Conservation (phyloP, 1,139 yeast genomes). For the Hansenula sp. region DNA sequence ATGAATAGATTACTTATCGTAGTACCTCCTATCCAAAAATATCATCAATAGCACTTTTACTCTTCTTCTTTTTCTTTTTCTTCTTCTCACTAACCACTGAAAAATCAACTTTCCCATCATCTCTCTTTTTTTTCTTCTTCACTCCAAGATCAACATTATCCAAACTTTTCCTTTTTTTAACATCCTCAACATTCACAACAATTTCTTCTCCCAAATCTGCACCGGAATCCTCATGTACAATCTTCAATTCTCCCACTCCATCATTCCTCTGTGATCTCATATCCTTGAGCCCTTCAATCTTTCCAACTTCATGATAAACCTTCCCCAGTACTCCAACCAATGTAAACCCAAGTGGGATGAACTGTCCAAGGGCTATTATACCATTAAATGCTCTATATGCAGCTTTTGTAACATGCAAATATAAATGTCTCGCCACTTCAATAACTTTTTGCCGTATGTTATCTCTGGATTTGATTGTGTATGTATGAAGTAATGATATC, state of each 20-base stretch:
- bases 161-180: slow-evolving; percentile 3
- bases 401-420: slow-evolving; percentile 37
- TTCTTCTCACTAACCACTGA: slow-evolving; percentile 15
- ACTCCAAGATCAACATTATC: not conserved
- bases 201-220: slow-evolving; percentile 24
- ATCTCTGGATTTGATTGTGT: slow-evolving; percentile 5
- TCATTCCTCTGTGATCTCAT: slow-evolving; percentile 2
- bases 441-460: slow-evolving; percentile 16
- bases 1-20: not conserved
- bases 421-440: slow-evolving; percentile 32
- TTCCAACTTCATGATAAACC: slow-evolving; percentile 27
- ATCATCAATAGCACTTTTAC: slow-evolving; percentile 50
- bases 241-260: slow-evolving; percentile 18
- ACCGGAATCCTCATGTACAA: slow-evolving; percentile 3
- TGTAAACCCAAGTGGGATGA: slow-evolving; percentile 67
- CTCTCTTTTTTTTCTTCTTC: slow-evolving; percentile 7
- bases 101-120: slow-evolving; percentile 18
- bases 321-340: slow-evolving; percentile 55
- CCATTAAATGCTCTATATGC: slow-evolving; percentile 64
- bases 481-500: slow-evolving; percentile 20
- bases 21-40: slow-evolving; percentile 43
- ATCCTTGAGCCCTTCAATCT: slow-evolving; percentile 13
- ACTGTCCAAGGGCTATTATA: slow-evolving; percentile 73
- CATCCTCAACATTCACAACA: slow-evolving; percentile 6
- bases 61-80: slow-evolving; percentile 40